Evolutionary conservation across 805 yeast species (phyloP).

Genomic region (Priceomyces haplophilus): DNA sequence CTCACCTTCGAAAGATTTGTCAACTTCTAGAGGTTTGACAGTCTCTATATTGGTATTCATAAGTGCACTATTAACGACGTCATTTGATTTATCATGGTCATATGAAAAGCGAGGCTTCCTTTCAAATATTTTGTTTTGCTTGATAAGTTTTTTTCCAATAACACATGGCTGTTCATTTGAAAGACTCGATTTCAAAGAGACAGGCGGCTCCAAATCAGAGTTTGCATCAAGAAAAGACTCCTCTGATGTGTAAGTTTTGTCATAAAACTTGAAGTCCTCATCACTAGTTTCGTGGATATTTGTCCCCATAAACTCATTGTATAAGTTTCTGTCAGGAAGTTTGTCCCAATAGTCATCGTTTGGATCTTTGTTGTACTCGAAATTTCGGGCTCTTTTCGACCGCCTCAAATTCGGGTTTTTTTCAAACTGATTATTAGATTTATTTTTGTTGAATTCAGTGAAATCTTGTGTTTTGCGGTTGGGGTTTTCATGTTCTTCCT

Average conservation of each 20-base stretch:
- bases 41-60: neutral
- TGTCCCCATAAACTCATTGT: conserved; percentile 4
- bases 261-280: neutral
- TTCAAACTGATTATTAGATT: too few relatives aligned
- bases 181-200: neutral
- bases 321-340: conserved; percentile 19
- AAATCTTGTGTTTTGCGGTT: neutral
- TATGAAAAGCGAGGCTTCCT: too few relatives aligned
- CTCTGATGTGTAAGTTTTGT: neutral
- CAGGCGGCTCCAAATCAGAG: neutral
- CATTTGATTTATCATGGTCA: neutral
- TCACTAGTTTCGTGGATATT: neutral
- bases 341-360: conserved; percentile 24
- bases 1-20: conserved; percentile 19
- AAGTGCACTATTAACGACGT: neutral
- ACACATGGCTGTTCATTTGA: neutral
- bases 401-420: conserved; percentile 2
- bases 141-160: neutral
- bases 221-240: neutral
- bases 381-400: conserved; percentile 3
- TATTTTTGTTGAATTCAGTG: neutral
- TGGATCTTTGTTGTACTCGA: conserved; percentile 11
- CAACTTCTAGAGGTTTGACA: conserved; percentile 7
- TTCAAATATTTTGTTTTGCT: too few relatives aligned
- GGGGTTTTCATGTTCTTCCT: neutral